phyloP scores from a whole-genome alignment of 176 grass and related monocot species.

The Eremochloa ophiuroides region DNA sequence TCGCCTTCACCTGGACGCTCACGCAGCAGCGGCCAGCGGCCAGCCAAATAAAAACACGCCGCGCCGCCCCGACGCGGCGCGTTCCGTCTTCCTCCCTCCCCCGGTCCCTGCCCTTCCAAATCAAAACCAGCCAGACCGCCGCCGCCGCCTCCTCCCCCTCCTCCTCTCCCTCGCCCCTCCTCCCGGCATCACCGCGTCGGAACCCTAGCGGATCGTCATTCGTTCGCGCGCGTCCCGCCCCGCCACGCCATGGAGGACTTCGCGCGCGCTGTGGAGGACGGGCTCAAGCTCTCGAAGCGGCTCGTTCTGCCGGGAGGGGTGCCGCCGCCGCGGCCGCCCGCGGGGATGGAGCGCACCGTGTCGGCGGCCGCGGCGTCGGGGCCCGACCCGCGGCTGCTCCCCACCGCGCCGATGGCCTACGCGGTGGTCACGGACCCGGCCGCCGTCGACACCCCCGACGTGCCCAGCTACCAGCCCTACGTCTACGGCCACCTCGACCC shows the following conservation, averaged over 20 bases:
- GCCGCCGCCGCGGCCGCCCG: constrained; percentile 28
- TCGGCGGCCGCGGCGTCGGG: neutral
- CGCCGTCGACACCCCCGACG: constrained; percentile 81
- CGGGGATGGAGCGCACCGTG: constrained; percentile 49
- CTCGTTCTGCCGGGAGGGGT: constrained; percentile 41
- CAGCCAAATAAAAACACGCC: constrained; percentile 30
- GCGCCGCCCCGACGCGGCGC: constrained; percentile 27
- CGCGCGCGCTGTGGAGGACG: constrained; percentile 70
- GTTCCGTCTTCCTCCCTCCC: neutral
- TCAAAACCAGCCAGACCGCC: neutral
- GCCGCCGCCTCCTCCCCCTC: neutral
- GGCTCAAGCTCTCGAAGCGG: constrained; percentile 72
- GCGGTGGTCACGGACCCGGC: constrained; percentile 69
- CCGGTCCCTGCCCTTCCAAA: neutral
- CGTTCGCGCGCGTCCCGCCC: neutral
- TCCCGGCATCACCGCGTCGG: neutral
- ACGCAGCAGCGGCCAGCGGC: neutral
- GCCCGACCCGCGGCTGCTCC: constrained; percentile 34
- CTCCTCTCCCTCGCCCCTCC: neutral
- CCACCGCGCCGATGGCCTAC: constrained; percentile 65
- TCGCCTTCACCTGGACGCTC: neutral
- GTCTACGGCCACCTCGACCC: constrained; percentile 79
- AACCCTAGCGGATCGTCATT: constrained; percentile 31
- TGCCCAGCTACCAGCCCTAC: constrained; percentile 95
- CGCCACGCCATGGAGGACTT: constrained; percentile 49